Percentiles rank a stretch among this genome's conserved stretches.
Conservation (phyloP, 176 grass and related monocot species). For the Lolium rigidum region DNA sequence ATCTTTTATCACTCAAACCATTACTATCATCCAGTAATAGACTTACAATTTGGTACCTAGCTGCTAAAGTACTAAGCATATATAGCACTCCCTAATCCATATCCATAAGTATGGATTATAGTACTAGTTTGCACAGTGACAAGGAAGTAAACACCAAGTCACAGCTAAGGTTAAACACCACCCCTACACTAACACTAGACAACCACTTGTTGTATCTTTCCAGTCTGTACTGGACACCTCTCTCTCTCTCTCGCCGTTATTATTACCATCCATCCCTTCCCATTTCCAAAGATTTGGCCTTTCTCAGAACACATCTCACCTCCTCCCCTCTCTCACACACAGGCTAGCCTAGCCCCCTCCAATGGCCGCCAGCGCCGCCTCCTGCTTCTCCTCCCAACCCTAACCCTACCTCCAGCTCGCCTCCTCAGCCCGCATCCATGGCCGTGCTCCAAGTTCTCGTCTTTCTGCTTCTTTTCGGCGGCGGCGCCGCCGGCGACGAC, state of each 20-base stretch:
- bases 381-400: slow-evolving; percentile 34
- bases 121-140: not conserved
- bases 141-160: slow-evolving; percentile 16
- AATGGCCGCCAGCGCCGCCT: slow-evolving; percentile 47
- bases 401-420: slow-evolving; percentile 41
- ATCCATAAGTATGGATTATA: not conserved
- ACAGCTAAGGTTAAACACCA: slow-evolving; percentile 39
- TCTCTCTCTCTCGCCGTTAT: slow-evolving; percentile 16
- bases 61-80: not conserved
- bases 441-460: slow-evolving; percentile 46
- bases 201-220: slow-evolving; percentile 54
- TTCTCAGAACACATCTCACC: slow-evolving; percentile 28
- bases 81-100: not conserved
- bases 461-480: slow-evolving; percentile 27
- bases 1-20: too few species aligned
- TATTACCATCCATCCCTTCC: slow-evolving; percentile 49
- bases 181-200: not conserved
- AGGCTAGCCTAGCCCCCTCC: slow-evolving; percentile 23
- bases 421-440: slow-evolving; percentile 39
- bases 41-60: not conserved
- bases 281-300: slow-evolving; percentile 56
- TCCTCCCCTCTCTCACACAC: slow-evolving; percentile 27
- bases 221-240: slow-evolving; percentile 47
- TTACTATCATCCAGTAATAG: not conserved
- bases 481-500: slow-evolving; percentile 59